phyloP scores from a whole-genome alignment of 2,329 filamentous ascomycete species.

The Leptographium galeiforme region DNA sequence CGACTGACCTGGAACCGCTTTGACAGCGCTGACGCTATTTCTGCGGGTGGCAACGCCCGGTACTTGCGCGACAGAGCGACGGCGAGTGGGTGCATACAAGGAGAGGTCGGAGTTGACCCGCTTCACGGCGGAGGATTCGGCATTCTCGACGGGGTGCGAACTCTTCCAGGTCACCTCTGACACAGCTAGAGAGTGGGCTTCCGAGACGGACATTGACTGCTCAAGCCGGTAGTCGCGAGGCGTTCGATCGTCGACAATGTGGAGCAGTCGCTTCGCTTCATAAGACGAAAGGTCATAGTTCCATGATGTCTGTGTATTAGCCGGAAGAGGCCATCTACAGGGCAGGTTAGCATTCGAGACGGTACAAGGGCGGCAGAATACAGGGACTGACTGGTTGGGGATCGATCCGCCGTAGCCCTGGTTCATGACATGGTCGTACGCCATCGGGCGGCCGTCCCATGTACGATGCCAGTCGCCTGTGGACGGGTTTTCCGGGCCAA shows the following conservation, averaged over 20 bases:
- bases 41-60: slow-evolving; percentile 35
- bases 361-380: not conserved
- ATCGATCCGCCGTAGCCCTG: slow-evolving; percentile 15
- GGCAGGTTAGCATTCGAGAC: not conserved
- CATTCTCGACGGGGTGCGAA: slow-evolving; percentile 17
- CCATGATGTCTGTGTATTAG: slow-evolving; percentile 23
- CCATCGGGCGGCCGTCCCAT: slow-evolving; percentile 15
- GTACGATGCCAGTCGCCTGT: not conserved
- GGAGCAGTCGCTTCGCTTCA: slow-evolving; percentile 29
- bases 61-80: slow-evolving; percentile 33
- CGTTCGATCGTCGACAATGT: slow-evolving; percentile 21
- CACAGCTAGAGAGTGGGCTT: slow-evolving; percentile 19
- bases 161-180: slow-evolving; percentile 23
- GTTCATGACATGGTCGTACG: slow-evolving; percentile 15
- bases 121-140: slow-evolving; percentile 18
- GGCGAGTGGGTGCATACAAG: slow-evolving; percentile 32
- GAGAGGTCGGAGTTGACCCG: slow-evolving; percentile 34
- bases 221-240: slow-evolving; percentile 20
- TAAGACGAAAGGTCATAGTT: slow-evolving; percentile 31
- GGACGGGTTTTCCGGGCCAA: slow-evolving; percentile 14
- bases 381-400: slow-evolving; percentile 16
- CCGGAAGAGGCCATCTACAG: slow-evolving; percentile 18
- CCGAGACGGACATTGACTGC: slow-evolving; percentile 20
- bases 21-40: slow-evolving; percentile 14
- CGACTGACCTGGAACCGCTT: slow-evolving; percentile 14